phyloP scores from a whole-genome alignment of 768 basidiomycete species.

The Suillus luteus region DNA sequence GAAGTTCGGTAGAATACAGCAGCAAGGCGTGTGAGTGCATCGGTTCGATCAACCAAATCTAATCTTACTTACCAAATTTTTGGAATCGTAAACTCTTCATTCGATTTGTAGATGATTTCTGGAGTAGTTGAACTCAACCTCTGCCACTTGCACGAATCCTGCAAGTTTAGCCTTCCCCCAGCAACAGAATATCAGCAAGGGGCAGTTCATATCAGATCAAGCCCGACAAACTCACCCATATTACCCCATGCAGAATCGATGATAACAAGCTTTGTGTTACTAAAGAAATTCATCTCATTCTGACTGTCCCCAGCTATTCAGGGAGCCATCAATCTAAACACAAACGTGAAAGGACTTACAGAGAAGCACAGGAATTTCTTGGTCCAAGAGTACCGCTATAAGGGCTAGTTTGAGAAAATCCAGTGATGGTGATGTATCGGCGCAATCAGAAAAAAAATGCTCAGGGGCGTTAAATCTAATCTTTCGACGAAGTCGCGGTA shows the following conservation, averaged over 20 bases:
- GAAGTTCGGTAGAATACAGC: not conserved
- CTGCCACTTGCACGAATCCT: constrained; percentile 40
- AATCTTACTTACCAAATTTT: not conserved
- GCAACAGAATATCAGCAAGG: constrained; percentile 29
- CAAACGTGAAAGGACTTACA: constrained; percentile 25
- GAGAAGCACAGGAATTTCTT: constrained; percentile 63
- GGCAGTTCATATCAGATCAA: not conserved
- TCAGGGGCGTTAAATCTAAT: too few relatives aligned
- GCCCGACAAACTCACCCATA: constrained; percentile 40
- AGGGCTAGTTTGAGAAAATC: too few relatives aligned
- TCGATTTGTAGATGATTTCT: not conserved
- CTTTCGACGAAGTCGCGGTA: too few relatives aligned
- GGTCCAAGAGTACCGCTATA: not conserved
- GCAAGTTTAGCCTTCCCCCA: constrained; percentile 43
- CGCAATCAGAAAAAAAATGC: too few relatives aligned
- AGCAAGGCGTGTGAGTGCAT: not conserved
- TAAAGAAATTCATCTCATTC: constrained; percentile 43
- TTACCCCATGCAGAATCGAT: constrained; percentile 61
- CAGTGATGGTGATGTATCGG: too few relatives aligned
- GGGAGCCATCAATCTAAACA: not conserved
- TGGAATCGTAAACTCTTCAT: not conserved
- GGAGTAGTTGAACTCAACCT: constrained; percentile 21
- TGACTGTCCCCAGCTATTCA: constrained; percentile 51
- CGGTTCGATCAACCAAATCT: not conserved
- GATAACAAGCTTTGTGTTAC: constrained; percentile 45